Base-by-base conservation (phyloP, 192 early-diverging fungal genomes). In the Coemansia sp. region DNA sequence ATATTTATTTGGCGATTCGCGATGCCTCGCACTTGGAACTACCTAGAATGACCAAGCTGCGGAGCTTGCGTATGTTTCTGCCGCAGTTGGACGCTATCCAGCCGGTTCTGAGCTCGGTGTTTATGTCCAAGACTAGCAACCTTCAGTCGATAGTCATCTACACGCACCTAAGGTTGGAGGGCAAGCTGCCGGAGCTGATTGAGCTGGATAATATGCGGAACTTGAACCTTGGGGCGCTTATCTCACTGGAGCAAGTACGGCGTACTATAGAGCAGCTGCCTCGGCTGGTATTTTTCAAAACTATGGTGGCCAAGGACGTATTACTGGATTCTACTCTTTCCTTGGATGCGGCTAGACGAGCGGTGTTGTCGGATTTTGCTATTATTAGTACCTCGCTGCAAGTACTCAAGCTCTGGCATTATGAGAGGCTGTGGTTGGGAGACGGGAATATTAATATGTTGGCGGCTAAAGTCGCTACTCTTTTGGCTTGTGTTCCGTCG, bases 351-450 rank as follows among this genome's bases (percentile, higher is more conserved):
- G 70, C 62, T 4, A 53, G 29, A 13, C 24, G 8, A 22, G 24
- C 47, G 41, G 66, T 72, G 22, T 27, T 66, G 12, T 41, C 29
- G 20, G 47, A 64, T 27, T 60, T 64, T 11, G 40, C 38, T 5
- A 15, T 50, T 7, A 38, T 72, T 10, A 46, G 66, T 34, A 61
- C 62, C 7, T 67, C 62, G 22, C 52, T 78, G 41, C 70, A 78
- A 36, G 66, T 72, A n/a, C 70, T 78, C 24, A 40, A 68, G 66
- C 66, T 78, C 36, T 78, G 76, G 70, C 70, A 72, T 20, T 72
- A 65, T 27, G 67, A 64, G 62, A 36, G 55, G 5, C 57, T 78
- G 27, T 72, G 76, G 29, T 46, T 40, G 2, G 24, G 53, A 22
- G 66, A 52, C 13, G 76, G 71, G 27, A 22, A 34, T 16, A 11